A percentile compares a stretch with the other conserved stretches of the same genome.
phyloP scores from a whole-genome alignment of 2,329 filamentous ascomycete species.

The Beauveria bassiana region DNA sequence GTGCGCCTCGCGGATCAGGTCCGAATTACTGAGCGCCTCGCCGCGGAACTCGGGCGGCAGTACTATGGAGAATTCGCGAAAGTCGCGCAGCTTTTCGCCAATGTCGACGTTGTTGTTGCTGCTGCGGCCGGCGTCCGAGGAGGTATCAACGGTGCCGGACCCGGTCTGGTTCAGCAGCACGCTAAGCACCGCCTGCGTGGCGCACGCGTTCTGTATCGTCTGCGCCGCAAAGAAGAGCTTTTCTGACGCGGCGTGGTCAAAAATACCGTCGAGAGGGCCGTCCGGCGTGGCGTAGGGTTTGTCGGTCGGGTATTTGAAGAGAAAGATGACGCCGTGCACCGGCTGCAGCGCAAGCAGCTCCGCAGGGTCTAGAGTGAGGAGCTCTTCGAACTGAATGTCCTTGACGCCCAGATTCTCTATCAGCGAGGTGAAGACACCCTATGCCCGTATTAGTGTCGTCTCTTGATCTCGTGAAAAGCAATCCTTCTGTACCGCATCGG shows the following conservation, averaged over 20 bases:
- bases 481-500: constrained; percentile 68
- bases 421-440: constrained; percentile 95
- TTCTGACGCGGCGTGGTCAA: constrained; percentile 67
- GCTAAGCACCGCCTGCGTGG: constrained; percentile 87
- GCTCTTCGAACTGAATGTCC: constrained; percentile 93
- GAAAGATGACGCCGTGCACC: constrained; percentile 93
- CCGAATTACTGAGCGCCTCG: constrained; percentile 54
- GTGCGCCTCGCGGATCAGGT: constrained; percentile 70
- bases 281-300: constrained; percentile 50
- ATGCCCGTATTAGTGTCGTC: constrained; percentile 10
- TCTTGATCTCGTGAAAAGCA: neutral
- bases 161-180: constrained; percentile 79
- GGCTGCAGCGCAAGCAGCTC: constrained; percentile 63
- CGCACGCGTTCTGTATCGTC: constrained; percentile 98
- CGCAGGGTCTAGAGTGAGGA: constrained; percentile 78
- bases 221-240: constrained; percentile 90
- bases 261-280: constrained; percentile 71
- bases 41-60: constrained; percentile 67
- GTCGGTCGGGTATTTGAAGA: constrained; percentile 87
- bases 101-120: constrained; percentile 48
- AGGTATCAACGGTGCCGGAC: constrained; percentile 24
- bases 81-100: constrained; percentile 62
- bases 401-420: constrained; percentile 87
- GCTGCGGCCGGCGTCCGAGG: constrained; percentile 44
- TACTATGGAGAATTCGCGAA: constrained; percentile 80